These are phyloP conservation scores for Hemileia vastatrix DNA, from an alignment of 1,284 basidiomycete genomes.

Conservation along the genomic window DNA sequence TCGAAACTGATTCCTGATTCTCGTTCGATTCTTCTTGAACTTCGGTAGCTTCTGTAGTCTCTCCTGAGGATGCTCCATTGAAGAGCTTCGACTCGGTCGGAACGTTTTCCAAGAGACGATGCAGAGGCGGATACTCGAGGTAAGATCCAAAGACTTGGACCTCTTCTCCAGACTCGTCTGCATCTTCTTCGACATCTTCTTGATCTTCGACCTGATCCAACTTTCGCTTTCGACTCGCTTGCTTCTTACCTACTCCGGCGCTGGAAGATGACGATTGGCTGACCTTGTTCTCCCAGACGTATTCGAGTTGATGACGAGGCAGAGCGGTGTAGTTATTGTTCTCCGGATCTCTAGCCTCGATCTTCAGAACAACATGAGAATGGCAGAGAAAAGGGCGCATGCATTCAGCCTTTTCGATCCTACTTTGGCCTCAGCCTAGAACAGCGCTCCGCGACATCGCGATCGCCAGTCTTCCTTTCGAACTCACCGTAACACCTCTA, in stretches of 20 bases:
- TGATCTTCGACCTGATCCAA: not conserved
- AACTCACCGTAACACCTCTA: constrained; percentile 29
- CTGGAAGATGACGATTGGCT: not conserved
- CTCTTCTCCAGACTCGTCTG: not conserved
- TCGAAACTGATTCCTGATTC: constrained; percentile 17
- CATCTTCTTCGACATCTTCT: not conserved
- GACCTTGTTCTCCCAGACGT: constrained; percentile 20
- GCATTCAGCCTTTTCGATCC: not conserved
- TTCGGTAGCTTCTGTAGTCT: not conserved
- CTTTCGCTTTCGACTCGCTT: not conserved
- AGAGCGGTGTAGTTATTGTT: constrained; percentile 28
- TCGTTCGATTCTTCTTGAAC: not conserved
- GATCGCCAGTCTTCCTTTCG: not conserved
- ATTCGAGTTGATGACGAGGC: constrained; percentile 25
- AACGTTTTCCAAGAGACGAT: constrained; percentile 29
- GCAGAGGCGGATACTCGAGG: constrained; percentile 31
- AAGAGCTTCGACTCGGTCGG: too few relatives aligned
- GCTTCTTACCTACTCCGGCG: constrained; percentile 1
- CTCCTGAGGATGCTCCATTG: not conserved
- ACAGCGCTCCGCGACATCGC: too few relatives aligned
- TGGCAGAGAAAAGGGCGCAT: not conserved
- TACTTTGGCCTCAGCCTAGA: too few relatives aligned
- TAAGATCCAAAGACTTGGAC: constrained; percentile 4
- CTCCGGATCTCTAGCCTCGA: constrained; percentile 29
- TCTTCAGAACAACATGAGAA: constrained; percentile 15